phyloP scores from a whole-genome alignment of 2,329 filamentous ascomycete genomes.

The Xylariaceae sp. region DNA sequence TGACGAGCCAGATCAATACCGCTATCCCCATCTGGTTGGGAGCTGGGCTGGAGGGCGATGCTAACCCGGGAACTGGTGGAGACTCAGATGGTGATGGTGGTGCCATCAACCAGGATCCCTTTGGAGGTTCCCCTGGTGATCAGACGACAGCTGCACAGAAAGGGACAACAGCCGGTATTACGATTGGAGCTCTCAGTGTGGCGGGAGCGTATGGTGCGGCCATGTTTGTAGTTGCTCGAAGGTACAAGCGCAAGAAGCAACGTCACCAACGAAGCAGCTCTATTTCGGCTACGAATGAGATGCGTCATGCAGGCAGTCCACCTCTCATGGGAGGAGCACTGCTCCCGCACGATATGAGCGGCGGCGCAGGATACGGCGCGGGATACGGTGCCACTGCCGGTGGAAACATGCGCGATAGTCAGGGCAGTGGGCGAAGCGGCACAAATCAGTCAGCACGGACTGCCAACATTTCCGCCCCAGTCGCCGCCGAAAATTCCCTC shows the following conservation, averaged over 20 bases:
- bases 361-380: constrained; percentile 16
- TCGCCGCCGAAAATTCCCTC: constrained; percentile 89
- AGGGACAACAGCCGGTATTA: constrained; percentile 64
- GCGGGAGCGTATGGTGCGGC: constrained; percentile 85
- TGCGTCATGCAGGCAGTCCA: constrained; percentile 52
- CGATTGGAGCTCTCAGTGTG: constrained; percentile 69
- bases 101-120: constrained; percentile 36
- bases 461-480: constrained; percentile 75
- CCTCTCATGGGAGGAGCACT: constrained; percentile 67
- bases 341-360: constrained; percentile 50
- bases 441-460: constrained; percentile 51
- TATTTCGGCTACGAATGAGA: constrained; percentile 52
- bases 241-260: constrained; percentile 82
- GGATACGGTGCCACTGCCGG: constrained; percentile 47
- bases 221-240: constrained; percentile 88
- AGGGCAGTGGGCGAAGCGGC: constrained; percentile 59
- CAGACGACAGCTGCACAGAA: constrained; percentile 51
- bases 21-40: constrained; percentile 63
- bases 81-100: constrained; percentile 35
- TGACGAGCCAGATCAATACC: constrained; percentile 79
- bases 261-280: constrained; percentile 74
- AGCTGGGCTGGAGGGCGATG: constrained; percentile 37
- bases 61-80: constrained; percentile 36
- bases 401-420: constrained; percentile 46
- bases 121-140: constrained; percentile 36